Base-by-base conservation (phyloP, 1,139 yeast species). In the Schwanniomyces etchellsii region DNA sequence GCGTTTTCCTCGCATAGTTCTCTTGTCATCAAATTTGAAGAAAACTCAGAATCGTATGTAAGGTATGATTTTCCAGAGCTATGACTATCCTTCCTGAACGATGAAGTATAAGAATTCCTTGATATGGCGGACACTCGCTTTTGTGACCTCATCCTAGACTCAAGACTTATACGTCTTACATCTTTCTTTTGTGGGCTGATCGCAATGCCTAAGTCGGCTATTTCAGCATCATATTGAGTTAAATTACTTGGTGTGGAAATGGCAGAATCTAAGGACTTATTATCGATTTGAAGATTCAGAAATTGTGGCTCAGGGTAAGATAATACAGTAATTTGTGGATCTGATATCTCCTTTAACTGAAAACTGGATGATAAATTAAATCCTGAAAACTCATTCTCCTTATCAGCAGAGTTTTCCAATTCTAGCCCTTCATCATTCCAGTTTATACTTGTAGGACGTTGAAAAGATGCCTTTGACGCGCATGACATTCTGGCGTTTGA, bases 31-130 rank as follows among this genome's bases (percentile, higher is more conserved):
- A 47, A 52, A 30, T 57, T 52, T 5, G 62, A 52, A 1, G 78
- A 71, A 32, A 70, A 59, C 3, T 71, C 77, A 1, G 79, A 71
- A 44, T 74, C 80, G 39, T 74, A 74, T 36, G 77, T 71, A 26
- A 74, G 37, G 39, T 74, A 74, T 2, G 80, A 74, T 40, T 65
- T 68, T 2, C 50, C 43, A 1, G 78, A 70, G 20, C 16, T 22
- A 23, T 24, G 20, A 14, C 29, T 26, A 27, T 64, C 64, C 33
- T 64, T 43, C 34, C 43, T 55, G 34, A 55, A 45, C 1, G 45
- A 39, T 4, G 69, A 58, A 18, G 49, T 48, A 5, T 52, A 40
- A 3, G 66, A 55, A 17, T 35, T 60, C 30, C 51, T 38, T 20
- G 35, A 30, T 15, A 27, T 24, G 4, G 23, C 37, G 1, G 68